These are phyloP conservation scores for Leccinum rimulosum DNA, from an alignment of 768 basidiomycete species.

Conservation along the genomic window DNA sequence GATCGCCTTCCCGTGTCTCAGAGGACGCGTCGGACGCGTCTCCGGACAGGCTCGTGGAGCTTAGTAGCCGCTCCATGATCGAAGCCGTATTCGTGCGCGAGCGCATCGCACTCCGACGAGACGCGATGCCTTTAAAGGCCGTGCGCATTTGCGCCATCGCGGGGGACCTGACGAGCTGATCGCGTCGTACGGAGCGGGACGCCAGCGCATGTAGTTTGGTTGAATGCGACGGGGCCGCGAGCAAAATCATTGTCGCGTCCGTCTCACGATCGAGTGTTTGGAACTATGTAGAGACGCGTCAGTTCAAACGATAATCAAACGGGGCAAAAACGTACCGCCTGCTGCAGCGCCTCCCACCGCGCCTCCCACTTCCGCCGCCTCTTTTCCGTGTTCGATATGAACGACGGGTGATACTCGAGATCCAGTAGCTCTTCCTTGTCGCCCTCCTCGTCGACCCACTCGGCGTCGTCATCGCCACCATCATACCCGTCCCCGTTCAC, in stretches of 20 bases:
- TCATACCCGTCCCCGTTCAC: conserved; percentile 24
- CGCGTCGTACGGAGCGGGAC: conserved; percentile 68
- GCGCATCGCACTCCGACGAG: conserved; percentile 48
- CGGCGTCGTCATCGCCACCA: conserved; percentile 40
- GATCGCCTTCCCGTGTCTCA: conserved; percentile 57
- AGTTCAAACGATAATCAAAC: background rate
- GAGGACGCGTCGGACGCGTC: conserved; percentile 54
- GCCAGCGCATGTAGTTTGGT: conserved; percentile 61
- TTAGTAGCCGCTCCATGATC: conserved; percentile 43
- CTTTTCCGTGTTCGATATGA: conserved; percentile 63
- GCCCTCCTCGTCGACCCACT: conserved; percentile 72
- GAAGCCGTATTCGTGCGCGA: conserved; percentile 46
- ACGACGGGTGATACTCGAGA: conserved; percentile 74
- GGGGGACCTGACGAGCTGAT: conserved; percentile 45
- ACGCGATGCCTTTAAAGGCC: conserved; percentile 58
- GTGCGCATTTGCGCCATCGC: conserved; percentile 52
- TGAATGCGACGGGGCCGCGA: conserved; percentile 74
- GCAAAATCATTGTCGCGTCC: conserved; percentile 70
- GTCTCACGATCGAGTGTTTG: conserved; percentile 78
- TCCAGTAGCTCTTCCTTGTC: conserved; percentile 72
- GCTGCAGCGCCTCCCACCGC: conserved; percentile 71
- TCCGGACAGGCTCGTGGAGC: conserved; percentile 39
- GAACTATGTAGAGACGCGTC: conserved; percentile 46
- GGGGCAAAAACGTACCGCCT: conserved; percentile 27
- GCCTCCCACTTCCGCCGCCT: conserved; percentile 70